Base-by-base conservation (phyloP, 495 filamentous ascomycete genomes). In the Immersiella caudata region DNA sequence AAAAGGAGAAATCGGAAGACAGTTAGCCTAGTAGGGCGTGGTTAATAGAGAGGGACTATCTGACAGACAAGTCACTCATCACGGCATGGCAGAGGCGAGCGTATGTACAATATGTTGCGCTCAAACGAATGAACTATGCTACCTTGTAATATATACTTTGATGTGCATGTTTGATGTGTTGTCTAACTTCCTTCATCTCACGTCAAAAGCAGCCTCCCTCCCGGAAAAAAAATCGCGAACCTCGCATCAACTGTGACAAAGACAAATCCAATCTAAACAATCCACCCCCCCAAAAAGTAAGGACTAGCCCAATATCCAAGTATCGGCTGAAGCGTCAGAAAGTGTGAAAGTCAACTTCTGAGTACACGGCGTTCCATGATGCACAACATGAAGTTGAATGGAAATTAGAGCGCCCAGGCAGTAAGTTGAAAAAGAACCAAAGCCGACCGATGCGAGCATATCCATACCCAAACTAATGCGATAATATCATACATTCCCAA, bases 401-500 rank as follows among this genome's bases (percentile, higher is more conserved):
- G 40, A 46, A 55, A 22, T 52, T 18, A 22, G 21, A 52, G n/a
- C 12, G 20, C 20, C 20, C 20, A 55, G 12, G n/a, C 3, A 55
- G 9, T 22, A 33, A 33, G 2, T 3, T 9, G 22, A 35, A 59
- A 9, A 2, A n/a, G 7, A 55, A 14, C 8, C 20, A 1, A 59
- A 33, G 26, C 56, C 56, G 56, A 33, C n/a, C 40, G 6, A 18
- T 25, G 21, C 60, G 24, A 52, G 24, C 40, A 27, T 8, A 63
- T 22, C 16, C 18, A 52, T 52, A 36, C 22, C 16, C 21, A 51
- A 63, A 20, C 40, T 18, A 51, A 54, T 25, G 14, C 9, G 16
- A 16, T 33, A 20, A 16, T 33, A 63, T 55, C 52, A 55, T 55
- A 55, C 52, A 63, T 25, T 16, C 46, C 61, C 2, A 22, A 51